A percentile compares a stretch with the other conserved stretches of the same genome.
Conservation (phyloP, 1,284 basidiomycete genomes). For the Sphagnurus paluster region DNA sequence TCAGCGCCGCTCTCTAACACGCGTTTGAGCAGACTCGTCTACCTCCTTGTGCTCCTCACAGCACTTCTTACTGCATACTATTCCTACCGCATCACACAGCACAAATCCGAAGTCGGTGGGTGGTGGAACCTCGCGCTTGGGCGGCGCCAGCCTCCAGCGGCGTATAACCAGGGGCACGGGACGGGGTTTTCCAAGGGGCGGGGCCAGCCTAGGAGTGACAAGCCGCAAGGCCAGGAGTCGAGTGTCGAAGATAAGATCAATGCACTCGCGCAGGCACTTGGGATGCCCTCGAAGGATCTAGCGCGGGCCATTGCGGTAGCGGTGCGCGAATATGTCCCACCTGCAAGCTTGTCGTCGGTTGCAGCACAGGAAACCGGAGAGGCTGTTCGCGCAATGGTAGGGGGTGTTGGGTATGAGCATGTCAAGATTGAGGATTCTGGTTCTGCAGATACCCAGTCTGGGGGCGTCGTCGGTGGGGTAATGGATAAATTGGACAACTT, state of each 20-base stretch:
- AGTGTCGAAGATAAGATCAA: constrained; percentile 57
- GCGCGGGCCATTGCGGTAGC: constrained; percentile 61
- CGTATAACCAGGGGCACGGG: constrained; percentile 8
- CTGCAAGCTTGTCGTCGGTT: constrained; percentile 55
- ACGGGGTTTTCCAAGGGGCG: constrained; percentile 1
- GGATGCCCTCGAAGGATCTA: constrained; percentile 58
- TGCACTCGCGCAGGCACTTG: constrained; percentile 58
- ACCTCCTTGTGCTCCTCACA: constrained; percentile 45
- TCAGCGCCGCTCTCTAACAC: constrained; percentile 36
- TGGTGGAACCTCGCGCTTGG: constrained; percentile 61
- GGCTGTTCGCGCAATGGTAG: constrained; percentile 41
- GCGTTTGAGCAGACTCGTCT: constrained; percentile 45
- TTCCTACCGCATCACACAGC: constrained; percentile 47
- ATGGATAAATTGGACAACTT: constrained; percentile 40
- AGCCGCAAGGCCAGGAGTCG: constrained; percentile 20
- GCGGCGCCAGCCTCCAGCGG: constrained; percentile 24
- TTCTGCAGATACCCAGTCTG: constrained; percentile 4
- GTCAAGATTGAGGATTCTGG: background rate
- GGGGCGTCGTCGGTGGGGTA: constrained; percentile 32
- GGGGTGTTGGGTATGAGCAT: constrained; percentile 19
- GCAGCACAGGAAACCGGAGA: constrained; percentile 44
- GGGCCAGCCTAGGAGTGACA: constrained; percentile 4
- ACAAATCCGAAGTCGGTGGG: constrained; percentile 54
- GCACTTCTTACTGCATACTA: constrained; percentile 49
- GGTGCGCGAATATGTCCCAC: constrained; percentile 55